phyloP scores from a whole-genome alignment of 78 protist genomes.

The Capsaspora owczarzaki region DNA sequence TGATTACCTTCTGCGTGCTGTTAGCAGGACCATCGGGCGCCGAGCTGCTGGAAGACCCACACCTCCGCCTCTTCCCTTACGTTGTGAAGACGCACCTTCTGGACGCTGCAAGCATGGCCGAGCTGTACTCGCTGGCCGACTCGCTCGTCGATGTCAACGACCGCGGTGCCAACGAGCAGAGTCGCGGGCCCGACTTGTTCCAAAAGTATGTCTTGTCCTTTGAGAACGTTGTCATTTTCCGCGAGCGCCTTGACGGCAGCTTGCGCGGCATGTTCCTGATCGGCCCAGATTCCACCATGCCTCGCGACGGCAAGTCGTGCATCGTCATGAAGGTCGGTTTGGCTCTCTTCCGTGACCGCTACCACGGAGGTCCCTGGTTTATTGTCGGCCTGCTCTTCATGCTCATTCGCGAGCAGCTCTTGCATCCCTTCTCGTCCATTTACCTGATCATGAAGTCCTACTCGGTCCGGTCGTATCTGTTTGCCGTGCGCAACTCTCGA shows the following conservation, averaged over 20 bases:
- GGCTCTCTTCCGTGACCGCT: not conserved
- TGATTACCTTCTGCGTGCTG: no score
- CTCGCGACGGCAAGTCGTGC: not conserved
- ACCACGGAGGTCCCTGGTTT: not conserved
- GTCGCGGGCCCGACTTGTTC: no score
- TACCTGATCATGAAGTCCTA: not conserved
- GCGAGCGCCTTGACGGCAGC: not conserved
- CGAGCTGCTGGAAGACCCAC: no score
- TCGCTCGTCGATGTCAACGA: not conserved
- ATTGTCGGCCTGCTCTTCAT: not conserved
- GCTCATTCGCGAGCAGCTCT: not conserved
- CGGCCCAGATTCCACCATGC: not conserved
- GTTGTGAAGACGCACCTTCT: not conserved
- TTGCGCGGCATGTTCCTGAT: not conserved
- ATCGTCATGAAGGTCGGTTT: not conserved
- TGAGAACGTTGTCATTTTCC: not conserved
- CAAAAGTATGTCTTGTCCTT: not conserved
- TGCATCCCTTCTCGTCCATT: not conserved
- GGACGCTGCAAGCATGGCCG: not conserved
- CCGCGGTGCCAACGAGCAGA: no score
- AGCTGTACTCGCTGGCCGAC: not conserved
- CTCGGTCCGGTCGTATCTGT: not conserved
- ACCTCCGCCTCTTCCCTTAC: no score
- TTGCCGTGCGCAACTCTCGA: no score
- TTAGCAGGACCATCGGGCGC: no score